Percentiles rank a stretch among this genome's conserved stretches.
Evolutionary conservation across 2,329 filamentous ascomycete genomes (phyloP).

Genomic region (Fulvia fulva): DNA sequence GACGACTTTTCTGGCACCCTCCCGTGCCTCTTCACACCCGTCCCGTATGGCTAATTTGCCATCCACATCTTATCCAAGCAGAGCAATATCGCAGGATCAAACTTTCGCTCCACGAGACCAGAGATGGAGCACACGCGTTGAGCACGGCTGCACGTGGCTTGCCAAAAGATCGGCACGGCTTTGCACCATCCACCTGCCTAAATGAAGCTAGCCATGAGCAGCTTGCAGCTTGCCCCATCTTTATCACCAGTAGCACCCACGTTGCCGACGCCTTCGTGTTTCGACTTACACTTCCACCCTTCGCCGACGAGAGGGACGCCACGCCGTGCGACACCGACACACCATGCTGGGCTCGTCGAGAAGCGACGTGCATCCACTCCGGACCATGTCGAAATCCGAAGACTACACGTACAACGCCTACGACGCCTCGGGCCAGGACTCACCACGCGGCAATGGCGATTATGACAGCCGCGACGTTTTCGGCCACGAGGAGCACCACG

Average conservation of each 20-base stretch:
- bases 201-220: background rate
- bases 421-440: background rate
- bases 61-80: background rate
- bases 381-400: conserved; percentile 7
- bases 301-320: background rate
- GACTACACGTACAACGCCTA: background rate
- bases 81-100: background rate
- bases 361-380: background rate
- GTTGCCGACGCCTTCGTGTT: background rate
- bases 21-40: background rate
- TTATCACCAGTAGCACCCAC: background rate
- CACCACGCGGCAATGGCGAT: background rate
- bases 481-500: conserved; percentile 36
- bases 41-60: background rate
- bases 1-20: background rate
- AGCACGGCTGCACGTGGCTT: background rate
- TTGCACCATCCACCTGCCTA: background rate
- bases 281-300: background rate
- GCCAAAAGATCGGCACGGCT: background rate
- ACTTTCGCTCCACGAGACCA: background rate
- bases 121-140: background rate
- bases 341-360: conserved; percentile 3
- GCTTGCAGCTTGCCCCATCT: background rate
- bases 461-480: conserved; percentile 37
- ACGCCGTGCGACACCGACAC: background rate